A percentile compares a stretch with the other conserved stretches of the same genome.
These are phyloP conservation scores for Elsinoe batatas DNA, from an alignment of 2,329 filamentous ascomycete species.

Conservation along the genomic window DNA sequence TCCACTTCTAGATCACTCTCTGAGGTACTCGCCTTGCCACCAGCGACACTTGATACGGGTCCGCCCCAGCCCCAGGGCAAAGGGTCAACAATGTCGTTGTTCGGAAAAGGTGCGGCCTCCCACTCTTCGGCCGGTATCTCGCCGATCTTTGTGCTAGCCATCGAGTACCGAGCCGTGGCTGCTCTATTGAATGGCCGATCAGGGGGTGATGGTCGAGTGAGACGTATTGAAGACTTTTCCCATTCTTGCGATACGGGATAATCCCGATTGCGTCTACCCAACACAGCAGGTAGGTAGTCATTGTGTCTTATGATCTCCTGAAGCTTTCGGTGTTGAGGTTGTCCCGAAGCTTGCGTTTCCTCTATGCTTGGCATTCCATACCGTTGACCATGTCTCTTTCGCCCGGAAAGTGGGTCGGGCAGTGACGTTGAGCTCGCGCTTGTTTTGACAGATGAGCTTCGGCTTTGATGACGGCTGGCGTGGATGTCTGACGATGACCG, in stretches of 20 bases:
- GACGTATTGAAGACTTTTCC: not conserved
- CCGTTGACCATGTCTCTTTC: not conserved
- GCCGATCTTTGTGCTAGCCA: constrained; percentile 10
- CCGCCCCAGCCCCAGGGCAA: constrained; percentile 8
- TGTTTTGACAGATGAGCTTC: not conserved
- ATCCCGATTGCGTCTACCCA: not conserved
- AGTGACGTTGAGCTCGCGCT: not conserved
- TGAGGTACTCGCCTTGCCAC: constrained; percentile 1
- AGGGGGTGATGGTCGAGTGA: not conserved
- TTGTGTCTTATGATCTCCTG: not conserved
- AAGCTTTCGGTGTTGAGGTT: not conserved
- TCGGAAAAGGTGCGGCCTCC: not conserved
- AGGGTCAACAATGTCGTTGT: not conserved
- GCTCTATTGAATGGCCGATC: not conserved
- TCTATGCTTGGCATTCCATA: not conserved
- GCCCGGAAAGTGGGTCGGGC: not conserved
- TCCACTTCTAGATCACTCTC: constrained; percentile 1
- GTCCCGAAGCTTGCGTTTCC: not conserved
- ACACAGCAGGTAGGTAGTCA: not conserved
- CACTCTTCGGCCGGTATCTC: constrained; percentile 5
- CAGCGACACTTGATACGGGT: not conserved
- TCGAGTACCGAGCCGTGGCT: not conserved
- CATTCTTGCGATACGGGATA: not conserved
- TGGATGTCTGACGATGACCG: not conserved
- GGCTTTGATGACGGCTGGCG: not conserved